A percentile compares a stretch with the other conserved stretches of the same genome.
These are phyloP conservation scores for Protoeuglena noctilucae DNA, from an alignment of 139 green algal species.

Conservation along the genomic window DNA sequence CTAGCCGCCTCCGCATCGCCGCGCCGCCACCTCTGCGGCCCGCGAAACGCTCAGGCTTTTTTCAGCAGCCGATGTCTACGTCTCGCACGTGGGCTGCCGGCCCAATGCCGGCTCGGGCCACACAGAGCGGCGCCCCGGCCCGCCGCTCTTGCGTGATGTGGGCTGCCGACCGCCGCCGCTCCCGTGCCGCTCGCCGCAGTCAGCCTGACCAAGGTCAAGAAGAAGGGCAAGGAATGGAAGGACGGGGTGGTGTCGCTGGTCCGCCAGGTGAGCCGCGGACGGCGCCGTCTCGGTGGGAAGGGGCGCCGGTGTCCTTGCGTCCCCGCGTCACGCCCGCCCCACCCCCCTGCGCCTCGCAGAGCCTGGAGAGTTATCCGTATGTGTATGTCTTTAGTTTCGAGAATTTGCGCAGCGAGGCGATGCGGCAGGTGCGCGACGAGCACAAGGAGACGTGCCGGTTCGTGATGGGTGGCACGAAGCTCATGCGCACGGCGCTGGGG, in stretches of 20 bases:
- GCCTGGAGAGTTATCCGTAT: constrained; percentile 16
- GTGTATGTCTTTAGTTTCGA: constrained; percentile 72
- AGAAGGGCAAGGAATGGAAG: constrained; percentile 85
- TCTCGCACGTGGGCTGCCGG: no score
- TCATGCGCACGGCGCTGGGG: constrained; percentile 81
- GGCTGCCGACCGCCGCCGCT: neutral
- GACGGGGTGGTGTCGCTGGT: constrained; percentile 59
- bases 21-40: neutral
- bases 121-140: no score
- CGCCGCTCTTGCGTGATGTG: no score
- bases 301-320: neutral
- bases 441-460: constrained; percentile 56
- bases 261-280: constrained; percentile 17
- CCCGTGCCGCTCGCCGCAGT: constrained; percentile 22
- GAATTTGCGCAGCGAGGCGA: constrained; percentile 86
- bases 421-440: constrained; percentile 81
- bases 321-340: neutral
- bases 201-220: constrained; percentile 76
- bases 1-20: no score
- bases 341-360: neutral
- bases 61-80: neutral
- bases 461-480: constrained; percentile 70
- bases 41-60: no score
- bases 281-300: neutral
- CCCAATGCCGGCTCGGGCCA: no score